Conservation (phyloP, 768 basidiomycete genomes). For the Melanogaster broomeanus region DNA sequence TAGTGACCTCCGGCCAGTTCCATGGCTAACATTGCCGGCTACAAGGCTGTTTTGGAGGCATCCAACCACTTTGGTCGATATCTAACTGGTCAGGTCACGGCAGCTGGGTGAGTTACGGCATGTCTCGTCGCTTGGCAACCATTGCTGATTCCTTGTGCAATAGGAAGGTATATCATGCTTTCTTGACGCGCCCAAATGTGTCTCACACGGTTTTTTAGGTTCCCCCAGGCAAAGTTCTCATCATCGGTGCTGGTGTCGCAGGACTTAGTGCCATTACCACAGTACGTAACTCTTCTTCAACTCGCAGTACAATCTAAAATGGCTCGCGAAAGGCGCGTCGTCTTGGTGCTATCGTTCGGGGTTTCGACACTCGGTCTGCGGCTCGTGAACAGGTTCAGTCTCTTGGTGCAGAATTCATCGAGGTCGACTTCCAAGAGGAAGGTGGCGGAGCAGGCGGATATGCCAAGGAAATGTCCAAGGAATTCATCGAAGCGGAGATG, state of each 20-base stretch:
- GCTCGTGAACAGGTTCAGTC: slow-evolving; percentile 90
- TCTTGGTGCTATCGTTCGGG: slow-evolving; percentile 85
- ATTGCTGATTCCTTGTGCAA: slow-evolving; percentile 7
- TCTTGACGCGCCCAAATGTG: slow-evolving; percentile 1
- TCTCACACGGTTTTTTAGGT: slow-evolving; percentile 50
- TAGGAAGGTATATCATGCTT: slow-evolving; percentile 42
- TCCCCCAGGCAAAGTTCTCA: slow-evolving; percentile 82
- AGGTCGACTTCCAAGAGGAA: slow-evolving; percentile 78
- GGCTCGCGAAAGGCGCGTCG: slow-evolving; percentile 60
- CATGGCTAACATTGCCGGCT: slow-evolving; percentile 95
- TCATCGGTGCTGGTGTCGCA: slow-evolving; percentile 89
- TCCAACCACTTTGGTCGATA: slow-evolving; percentile 89
- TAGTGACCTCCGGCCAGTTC: slow-evolving; percentile 48
- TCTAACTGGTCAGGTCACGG: slow-evolving; percentile 89
- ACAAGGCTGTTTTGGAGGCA: slow-evolving; percentile 89
- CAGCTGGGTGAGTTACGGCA: slow-evolving; percentile 68
- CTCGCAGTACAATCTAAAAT: neutral
- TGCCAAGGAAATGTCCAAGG: slow-evolving; percentile 89
- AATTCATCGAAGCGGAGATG: slow-evolving; percentile 89
- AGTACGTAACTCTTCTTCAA: slow-evolving; percentile 38
- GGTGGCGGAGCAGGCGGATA: slow-evolving; percentile 84
- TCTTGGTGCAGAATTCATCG: slow-evolving; percentile 88
- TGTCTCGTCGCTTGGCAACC: slow-evolving; percentile 2
- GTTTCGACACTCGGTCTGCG: slow-evolving; percentile 83
- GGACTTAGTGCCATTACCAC: slow-evolving; percentile 88